Evolutionary conservation across 371 early-diverging fungal species (phyloP).

Genomic region (Saksenaea oblongispora): DNA sequence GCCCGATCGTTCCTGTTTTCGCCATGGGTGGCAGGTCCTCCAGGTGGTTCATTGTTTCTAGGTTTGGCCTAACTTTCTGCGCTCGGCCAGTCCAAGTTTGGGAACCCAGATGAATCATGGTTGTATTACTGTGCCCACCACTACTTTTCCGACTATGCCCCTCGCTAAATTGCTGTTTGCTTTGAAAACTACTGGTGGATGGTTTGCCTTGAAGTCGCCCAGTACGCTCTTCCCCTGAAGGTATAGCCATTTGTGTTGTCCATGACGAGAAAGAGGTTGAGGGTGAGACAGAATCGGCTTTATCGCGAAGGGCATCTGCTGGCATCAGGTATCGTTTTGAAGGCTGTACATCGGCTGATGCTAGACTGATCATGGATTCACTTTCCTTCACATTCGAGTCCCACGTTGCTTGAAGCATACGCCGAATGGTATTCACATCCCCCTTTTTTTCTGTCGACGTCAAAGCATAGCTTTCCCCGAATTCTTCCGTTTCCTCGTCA

Average conservation of each 20-base stretch:
- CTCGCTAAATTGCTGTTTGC: not conserved
- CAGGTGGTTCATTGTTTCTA: not conserved
- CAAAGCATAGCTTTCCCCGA: not conserved
- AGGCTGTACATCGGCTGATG: not conserved
- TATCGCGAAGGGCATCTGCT: not conserved
- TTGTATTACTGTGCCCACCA: constrained; percentile 93
- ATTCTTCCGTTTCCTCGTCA: constrained; percentile 13
- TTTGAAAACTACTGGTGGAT: not conserved
- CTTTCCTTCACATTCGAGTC: constrained; percentile 21
- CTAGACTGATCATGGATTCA: constrained; percentile 23
- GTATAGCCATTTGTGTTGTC: not conserved
- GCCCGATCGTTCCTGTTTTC: constrained; percentile 2
- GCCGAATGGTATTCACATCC: constrained; percentile 24
- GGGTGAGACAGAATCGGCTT: not conserved
- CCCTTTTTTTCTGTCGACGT: constrained; percentile 1
- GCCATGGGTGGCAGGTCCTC: not conserved
- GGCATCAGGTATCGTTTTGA: not conserved
- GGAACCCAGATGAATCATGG: constrained; percentile 66
- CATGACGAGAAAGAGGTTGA: not conserved
- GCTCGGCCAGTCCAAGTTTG: not conserved
- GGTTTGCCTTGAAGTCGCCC: not conserved
- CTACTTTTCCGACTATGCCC: constrained; percentile 90
- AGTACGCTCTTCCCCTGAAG: not conserved
- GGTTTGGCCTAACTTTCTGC: not conserved
- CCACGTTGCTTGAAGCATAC: constrained; percentile 27